Evolutionary conservation across 768 basidiomycete species (phyloP), one percentile per base, ranked within the genome.

Genomic region (Lyophyllum shimeji): DNA sequence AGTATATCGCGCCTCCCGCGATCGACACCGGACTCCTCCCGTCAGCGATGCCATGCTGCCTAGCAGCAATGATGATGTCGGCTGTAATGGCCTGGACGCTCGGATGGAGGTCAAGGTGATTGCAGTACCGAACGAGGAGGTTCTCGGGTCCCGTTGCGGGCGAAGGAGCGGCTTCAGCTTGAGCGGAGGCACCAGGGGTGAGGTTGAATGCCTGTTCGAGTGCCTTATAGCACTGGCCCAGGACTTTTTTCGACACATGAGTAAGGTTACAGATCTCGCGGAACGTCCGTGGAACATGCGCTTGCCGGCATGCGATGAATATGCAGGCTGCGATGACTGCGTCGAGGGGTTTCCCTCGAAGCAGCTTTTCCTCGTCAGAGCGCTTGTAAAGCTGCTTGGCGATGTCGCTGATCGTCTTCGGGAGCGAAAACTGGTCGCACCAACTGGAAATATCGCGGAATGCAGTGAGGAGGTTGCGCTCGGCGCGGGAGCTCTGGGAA

Each of bases 301-400:
- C 95, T 71, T 95, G 92, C 34, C 96, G 82, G 69, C 95, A 97
- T 0, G 95, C 96, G 64, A 98, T 95, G 71, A 98, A 97, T 67
- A 98, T 95, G 73, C 96, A 98, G 1, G 96, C 95, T 25, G 96
- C 96, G 59, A 97, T 93, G 67, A 97, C 87, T 5, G 95, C 95
- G 56, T 95, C 90, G 60, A 93, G 81, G 1, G 90, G 89, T 70
- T 98, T 98, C 31, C 93, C 93, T 46, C 90, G 88, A 3, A 96
- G 79, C 21, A 95, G 80, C 68, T 94, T 93, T 70, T 96, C 95
- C 71, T 98, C 96, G 71, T 97, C 94, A 18, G 93, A 92, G 44
- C 95, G 90, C 74, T 96, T 97, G 80, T 95, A 98, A 8, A 98
- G 79, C 75, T 97, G 95, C 72, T 98, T 97, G 47, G 95, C 95